These are phyloP conservation scores for Suillus subluteus DNA, from an alignment of 768 basidiomycete species.

Conservation along the genomic window DNA sequence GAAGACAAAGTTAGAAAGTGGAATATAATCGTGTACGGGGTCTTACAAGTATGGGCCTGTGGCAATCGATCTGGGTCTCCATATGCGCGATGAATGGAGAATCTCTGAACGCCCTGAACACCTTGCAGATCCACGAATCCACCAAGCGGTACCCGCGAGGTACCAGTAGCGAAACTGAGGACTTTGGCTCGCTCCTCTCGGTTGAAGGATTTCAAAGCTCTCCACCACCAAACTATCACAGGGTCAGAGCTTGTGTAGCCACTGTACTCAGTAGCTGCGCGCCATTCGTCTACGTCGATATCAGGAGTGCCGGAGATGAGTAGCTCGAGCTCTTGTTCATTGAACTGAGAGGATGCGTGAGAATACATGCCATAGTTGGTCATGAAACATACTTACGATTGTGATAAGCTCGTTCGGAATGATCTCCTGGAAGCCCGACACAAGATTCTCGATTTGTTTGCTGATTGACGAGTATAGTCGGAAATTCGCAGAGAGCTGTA, in stretches of 20 bases:
- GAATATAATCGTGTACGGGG: slow-evolving; percentile 1
- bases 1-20: slow-evolving; percentile 18
- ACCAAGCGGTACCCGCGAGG: slow-evolving; percentile 90
- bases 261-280: slow-evolving; percentile 88
- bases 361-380: slow-evolving; percentile 14
- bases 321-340: slow-evolving; percentile 92
- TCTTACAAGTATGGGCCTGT: slow-evolving; percentile 88
- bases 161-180: slow-evolving; percentile 93
- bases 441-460: slow-evolving; percentile 90
- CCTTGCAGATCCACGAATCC: slow-evolving; percentile 97
- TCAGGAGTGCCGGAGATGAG: slow-evolving; percentile 98
- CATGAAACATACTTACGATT: slow-evolving; percentile 61
- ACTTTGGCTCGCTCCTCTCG: slow-evolving; percentile 97
- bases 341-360: slow-evolving; percentile 59
- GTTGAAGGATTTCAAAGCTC: slow-evolving; percentile 95
- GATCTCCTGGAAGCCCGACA: slow-evolving; percentile 94
- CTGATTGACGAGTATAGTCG: slow-evolving; percentile 92
- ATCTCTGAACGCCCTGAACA: slow-evolving; percentile 91
- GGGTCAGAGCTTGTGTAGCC: slow-evolving; percentile 89
- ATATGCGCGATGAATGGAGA: slow-evolving; percentile 95
- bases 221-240: slow-evolving; percentile 99
- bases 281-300: slow-evolving; percentile 98
- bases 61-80: slow-evolving; percentile 83
- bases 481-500: slow-evolving; percentile 93
- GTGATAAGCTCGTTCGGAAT: slow-evolving; percentile 95